Evolutionary conservation across 2,329 filamentous ascomycete species (phyloP), one percentile per base, ranked within the genome.

Genomic region (Cylindrodendrum hubeiense): DNA sequence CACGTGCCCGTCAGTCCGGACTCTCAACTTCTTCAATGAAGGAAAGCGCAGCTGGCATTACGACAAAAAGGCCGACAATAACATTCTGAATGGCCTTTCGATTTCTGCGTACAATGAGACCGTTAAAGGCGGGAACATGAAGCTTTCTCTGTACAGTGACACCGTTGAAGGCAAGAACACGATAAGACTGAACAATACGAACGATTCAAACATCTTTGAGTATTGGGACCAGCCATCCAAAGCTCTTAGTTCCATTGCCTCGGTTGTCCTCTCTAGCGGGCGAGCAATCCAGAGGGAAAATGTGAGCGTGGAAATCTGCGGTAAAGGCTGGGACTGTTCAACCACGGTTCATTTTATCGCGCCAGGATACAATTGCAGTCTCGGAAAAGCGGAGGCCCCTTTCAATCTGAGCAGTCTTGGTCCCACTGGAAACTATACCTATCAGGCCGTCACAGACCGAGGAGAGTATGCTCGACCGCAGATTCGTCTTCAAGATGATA

Each of bases 1-100:
- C 0, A 22, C 41, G 19, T 73, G 69, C 8, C 67, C 63, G 0
- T 70, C 69, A 0, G 30, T 73, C 13, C 63, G 71, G 24, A 73
- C 71, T 3, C 52, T 73, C 1, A 73, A 73, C 53, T 73, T 73
- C 0, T 60, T 62, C 8, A 69, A 73, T 15, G 65, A 63, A 19
- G 39, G 39, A 12, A 67, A 68, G n/a, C 41, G 57, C 34, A 39
- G 37, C 37, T 39, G n/a, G 15, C 15, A 39, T 39, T 6, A 8
- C 15, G 15, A 2, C 6, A 24, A 24, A 19, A 39, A 6, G 15
- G 49, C 49, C 17, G 3, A 8, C 8, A 26, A 26, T n/a, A 15
- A 53, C 19, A 53, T 24, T 17, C 7, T 41, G 34, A 28, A 9
- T 1, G 51, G 51, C 17, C 34, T 17, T 13, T 53, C 51, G 19